Conservation (phyloP, 2,329 filamentous ascomycete genomes). For the Penicillium frequentans region DNA sequence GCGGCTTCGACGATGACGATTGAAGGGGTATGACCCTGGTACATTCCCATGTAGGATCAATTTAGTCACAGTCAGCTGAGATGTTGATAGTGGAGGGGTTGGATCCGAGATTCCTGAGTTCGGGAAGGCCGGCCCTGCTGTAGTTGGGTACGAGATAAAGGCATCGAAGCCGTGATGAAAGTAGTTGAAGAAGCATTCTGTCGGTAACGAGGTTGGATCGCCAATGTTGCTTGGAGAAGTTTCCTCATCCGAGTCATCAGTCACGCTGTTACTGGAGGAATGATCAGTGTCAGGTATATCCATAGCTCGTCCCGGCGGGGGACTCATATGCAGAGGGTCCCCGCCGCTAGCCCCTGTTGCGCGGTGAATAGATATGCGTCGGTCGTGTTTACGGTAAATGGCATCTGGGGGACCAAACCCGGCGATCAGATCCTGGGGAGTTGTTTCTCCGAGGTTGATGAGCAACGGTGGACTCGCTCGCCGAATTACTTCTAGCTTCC, state of each 20-base stretch:
- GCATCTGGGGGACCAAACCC: conserved; percentile 92
- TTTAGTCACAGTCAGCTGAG: conserved; percentile 82
- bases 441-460: conserved; percentile 80
- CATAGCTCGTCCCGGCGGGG: conserved; percentile 36
- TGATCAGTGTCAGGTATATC: conserved; percentile 68
- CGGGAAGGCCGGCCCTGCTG: conserved; percentile 65
- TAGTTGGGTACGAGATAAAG: conserved; percentile 74
- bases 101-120: conserved; percentile 39
- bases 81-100: conserved; percentile 35
- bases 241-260: conserved; percentile 67
- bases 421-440: conserved; percentile 84
- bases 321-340: conserved; percentile 35
- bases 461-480: conserved; percentile 66
- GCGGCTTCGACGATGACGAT: conserved; percentile 83
- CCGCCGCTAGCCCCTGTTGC: conserved; percentile 29
- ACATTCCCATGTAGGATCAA: conserved; percentile 93
- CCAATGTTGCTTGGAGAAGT: conserved; percentile 55
- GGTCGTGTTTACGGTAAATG: conserved; percentile 88
- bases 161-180: conserved; percentile 95
- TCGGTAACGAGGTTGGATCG: conserved; percentile 54
- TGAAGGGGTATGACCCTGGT: conserved; percentile 94
- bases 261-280: conserved; percentile 69
- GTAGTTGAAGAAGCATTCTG: conserved; percentile 89
- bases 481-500: conserved; percentile 74
- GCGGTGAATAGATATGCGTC: conserved; percentile 79